Base-by-base conservation (phyloP, 78 protist species). In the Dictyostelium intermedium region DNA sequence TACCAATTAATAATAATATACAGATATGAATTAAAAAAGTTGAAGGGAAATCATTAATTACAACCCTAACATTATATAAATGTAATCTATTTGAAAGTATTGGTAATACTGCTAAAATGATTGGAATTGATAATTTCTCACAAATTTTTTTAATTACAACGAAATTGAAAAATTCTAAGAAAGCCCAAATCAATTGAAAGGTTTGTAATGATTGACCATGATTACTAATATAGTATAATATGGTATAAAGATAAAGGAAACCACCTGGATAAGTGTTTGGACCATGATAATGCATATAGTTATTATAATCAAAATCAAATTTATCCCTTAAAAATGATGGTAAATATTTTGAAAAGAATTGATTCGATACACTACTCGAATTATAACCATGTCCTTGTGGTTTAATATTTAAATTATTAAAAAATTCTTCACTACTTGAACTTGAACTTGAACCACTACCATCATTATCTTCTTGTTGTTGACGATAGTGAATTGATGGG, bases 231-330 rank as follows among this genome's bases (percentile, higher is more conserved):
- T 34, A 56, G 23, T 61, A 74, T 25, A 93, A 35, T 7, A 53
- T 0, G 1, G 47, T 16, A 70, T 93, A 93, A 34, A 93, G 45
- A 16, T 78, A 93, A 13, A 83, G 37, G 79, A 86, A 93, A 13
- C 96, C 96, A 25, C 70, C 89, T 45, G 96, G 95, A 61, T 93
- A 93, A 1, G 96, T 93, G 61, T 82, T 73, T 13, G 96, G 96
- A 10, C 96, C 96, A 82, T 93, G 96, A 53, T 93, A 89, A 63
- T 93, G 96, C 96, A 93, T 93, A 60, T 50, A 93, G 25, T 80
- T 70, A 56, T 53, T 72, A 53, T 91, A 91, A 32, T 91, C 85
- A 47, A 83, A 84, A 63, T 83, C 77, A 25, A 63, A 77, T 43
- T 43, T n/a, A 37, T 74, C 18, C 23, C 82, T 20, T 27, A 70